Conservation (phyloP, 306 rosid genomes). For the Potentilla sterilis region DNA sequence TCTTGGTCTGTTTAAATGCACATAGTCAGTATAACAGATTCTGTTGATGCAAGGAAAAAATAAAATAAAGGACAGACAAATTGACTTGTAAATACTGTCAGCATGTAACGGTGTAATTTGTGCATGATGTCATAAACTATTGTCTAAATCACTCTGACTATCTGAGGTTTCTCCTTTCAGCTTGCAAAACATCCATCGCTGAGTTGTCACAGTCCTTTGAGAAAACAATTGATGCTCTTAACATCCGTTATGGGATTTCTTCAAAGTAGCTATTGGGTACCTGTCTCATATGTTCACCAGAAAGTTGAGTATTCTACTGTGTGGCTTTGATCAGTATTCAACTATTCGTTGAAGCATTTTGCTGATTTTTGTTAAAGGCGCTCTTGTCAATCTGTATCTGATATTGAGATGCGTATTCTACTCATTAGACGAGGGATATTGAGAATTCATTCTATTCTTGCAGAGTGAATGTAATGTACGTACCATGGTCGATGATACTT, state of each 20-base stretch:
- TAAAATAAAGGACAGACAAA: not conserved
- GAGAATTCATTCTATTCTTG: not conserved
- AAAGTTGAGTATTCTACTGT: constrained; percentile 22
- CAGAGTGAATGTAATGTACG: not conserved
- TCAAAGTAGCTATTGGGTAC: constrained; percentile 39
- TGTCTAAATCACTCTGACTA: not conserved
- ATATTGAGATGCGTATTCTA: not conserved
- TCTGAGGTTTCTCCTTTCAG: constrained; percentile 35
- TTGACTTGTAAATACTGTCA: not conserved
- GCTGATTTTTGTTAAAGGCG: not conserved
- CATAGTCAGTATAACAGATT: not conserved
- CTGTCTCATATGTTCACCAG: constrained; percentile 12
- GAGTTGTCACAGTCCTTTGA: constrained; percentile 71
- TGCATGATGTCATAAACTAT: not conserved
- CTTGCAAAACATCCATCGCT: constrained; percentile 59
- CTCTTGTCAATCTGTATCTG: not conserved
- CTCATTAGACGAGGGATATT: not conserved
- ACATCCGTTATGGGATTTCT: constrained; percentile 56
- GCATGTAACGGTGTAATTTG: not conserved
- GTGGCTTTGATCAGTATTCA: constrained; percentile 11
- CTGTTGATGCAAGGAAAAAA: not conserved
- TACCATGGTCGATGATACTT: not conserved
- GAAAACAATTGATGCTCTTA: constrained; percentile 66
- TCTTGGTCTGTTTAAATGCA: not conserved
- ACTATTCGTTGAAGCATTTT: not conserved